These are phyloP conservation scores for Aureobasidium sp. DNA, from an alignment of 2,329 filamentous ascomycete species.

Conservation along the genomic window DNA sequence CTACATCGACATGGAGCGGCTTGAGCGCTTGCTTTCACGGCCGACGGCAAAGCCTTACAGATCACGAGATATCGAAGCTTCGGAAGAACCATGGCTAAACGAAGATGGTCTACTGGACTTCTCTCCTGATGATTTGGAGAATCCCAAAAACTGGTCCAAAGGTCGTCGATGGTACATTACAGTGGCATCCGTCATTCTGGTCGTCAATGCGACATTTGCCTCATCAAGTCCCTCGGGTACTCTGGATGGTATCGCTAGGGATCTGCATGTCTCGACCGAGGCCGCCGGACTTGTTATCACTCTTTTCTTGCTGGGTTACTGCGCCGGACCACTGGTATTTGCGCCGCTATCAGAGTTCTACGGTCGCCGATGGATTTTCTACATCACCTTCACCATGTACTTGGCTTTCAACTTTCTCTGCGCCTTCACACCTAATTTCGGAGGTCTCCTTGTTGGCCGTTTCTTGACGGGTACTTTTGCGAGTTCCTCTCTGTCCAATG, in stretches of 20 bases:
- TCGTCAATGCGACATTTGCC: slow-evolving; percentile 51
- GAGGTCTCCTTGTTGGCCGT: slow-evolving; percentile 45
- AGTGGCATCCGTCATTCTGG: slow-evolving; percentile 38
- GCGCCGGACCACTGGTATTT: slow-evolving; percentile 55
- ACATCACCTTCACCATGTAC: slow-evolving; percentile 34
- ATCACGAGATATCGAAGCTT: slow-evolving; percentile 33
- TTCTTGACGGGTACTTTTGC: slow-evolving; percentile 52
- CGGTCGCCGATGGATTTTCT: slow-evolving; percentile 50
- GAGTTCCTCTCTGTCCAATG: slow-evolving; percentile 38
- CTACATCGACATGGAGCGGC: slow-evolving; percentile 30
- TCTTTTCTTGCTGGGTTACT: slow-evolving; percentile 42
- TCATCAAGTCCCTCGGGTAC: slow-evolving; percentile 38
- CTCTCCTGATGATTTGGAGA: slow-evolving; percentile 44
- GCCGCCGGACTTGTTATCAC: slow-evolving; percentile 32
- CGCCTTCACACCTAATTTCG: slow-evolving; percentile 51
- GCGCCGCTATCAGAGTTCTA: slow-evolving; percentile 61
- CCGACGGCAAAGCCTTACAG: slow-evolving; percentile 49
- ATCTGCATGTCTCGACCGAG: slow-evolving; percentile 43
- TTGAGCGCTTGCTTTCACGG: slow-evolving; percentile 43
- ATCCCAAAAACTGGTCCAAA: slow-evolving; percentile 44
- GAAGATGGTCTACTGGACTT: slow-evolving; percentile 47
- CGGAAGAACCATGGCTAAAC: slow-evolving; percentile 40
- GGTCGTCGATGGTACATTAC: slow-evolving; percentile 39
- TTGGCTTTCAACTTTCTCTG: slow-evolving; percentile 48
- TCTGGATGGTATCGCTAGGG: slow-evolving; percentile 35